Base-by-base conservation (phyloP, 495 filamentous ascomycete species). In the Aspergillus asperescens region DNA sequence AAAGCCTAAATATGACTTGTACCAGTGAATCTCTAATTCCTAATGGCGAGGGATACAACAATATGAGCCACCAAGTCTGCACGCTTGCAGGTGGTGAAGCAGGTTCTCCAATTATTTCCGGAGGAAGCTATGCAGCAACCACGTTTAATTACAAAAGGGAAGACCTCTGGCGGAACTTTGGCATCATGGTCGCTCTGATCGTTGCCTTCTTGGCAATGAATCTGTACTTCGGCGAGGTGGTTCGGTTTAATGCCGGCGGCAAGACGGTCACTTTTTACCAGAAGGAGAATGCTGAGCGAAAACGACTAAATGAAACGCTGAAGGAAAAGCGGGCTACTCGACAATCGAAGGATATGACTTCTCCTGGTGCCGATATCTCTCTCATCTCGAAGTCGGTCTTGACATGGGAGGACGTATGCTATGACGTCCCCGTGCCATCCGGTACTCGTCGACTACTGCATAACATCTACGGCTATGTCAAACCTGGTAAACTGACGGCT, bases 401-500 rank as follows among this genome's bases (percentile, higher is more conserved):
- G 50, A 74, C 73, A 0, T 82, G 77, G 78, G 72, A 81, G 46
- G 61, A 77, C 44, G 54, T 83, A 0, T 73, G 62, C 25, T 83
- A 83, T 52, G 83, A 88, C 52, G 85, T 91, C 1, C 85, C 86
- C 0, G 79, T 87, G 13, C 77, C 82, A 0, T 80, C 77, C 9
- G 87, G 88, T 6, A 81, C 82, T 25, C 75, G 84, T 9, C 80
- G 77, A 2, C 77, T 92, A 8, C 75, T 91, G 12, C 81, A 89
- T 53, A 74, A 82, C 37, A 78, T 92, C 6, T 86, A 79, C 55
- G 89, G 89, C 4, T 93, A 85, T 52, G 87, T 91, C 46, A 80
- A 86, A 52, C 88, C 89, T 2, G 88, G 89, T 0, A 74, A 86
- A 58, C 71, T 94, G 7, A 91, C 87, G 1, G 89, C 88, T 10